phyloP scores from a whole-genome alignment of 176 grass and related monocot species.

The Aegilops sharonensis region DNA sequence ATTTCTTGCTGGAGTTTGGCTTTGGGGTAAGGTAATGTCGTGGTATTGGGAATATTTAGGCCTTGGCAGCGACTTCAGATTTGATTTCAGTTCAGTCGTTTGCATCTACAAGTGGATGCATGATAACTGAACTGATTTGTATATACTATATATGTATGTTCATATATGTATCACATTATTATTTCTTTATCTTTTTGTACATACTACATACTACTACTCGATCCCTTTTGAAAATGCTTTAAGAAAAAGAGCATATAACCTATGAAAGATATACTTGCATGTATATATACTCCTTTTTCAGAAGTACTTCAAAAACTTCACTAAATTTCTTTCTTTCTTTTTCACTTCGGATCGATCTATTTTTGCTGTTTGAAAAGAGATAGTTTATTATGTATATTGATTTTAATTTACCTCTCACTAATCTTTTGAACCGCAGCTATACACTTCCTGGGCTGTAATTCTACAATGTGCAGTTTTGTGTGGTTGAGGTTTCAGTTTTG shows the following conservation, averaged over 20 bases:
- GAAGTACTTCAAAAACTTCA: not conserved
- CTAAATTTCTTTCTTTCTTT: not conserved
- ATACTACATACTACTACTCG: not conserved
- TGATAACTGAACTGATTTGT: not conserved
- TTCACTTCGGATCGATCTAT: not conserved
- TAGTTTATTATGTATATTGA: not conserved
- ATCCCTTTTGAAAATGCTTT: not conserved
- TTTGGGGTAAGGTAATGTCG: not conserved
- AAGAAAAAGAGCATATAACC: not conserved
- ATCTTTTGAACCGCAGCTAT: not conserved
- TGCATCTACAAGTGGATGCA: slow-evolving; percentile 33
- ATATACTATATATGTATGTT: slow-evolving; percentile 1
- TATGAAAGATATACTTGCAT: not conserved
- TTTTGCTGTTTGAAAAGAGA: not conserved
- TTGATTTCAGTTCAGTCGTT: slow-evolving; percentile 24
- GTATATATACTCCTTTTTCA: not conserved
- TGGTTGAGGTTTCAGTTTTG: not conserved
- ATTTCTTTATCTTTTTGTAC: not conserved
- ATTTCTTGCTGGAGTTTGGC: not conserved
- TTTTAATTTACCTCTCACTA: not conserved
- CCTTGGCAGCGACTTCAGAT: slow-evolving; percentile 6
- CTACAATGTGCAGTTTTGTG: not conserved
- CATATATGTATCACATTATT: not conserved
- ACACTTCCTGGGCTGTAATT: not conserved
- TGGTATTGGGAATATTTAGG: slow-evolving; percentile 27